A percentile compares a stretch with the other conserved stretches of the same genome.
phyloP scores from a whole-genome alignment of 441 rosid species.

The Erysimum pusillum region DNA sequence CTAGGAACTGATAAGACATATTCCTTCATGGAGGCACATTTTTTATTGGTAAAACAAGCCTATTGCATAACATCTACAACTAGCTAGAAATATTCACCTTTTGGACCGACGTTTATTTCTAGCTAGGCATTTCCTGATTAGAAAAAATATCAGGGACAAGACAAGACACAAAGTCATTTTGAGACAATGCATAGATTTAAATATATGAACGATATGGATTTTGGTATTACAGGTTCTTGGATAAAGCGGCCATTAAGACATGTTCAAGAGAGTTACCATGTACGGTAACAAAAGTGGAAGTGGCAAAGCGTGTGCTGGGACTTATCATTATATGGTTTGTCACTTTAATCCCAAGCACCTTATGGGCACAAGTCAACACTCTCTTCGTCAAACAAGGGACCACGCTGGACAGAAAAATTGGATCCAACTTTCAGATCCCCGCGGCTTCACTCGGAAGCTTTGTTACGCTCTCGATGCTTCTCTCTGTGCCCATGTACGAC shows the following conservation, averaged over 20 bases:
- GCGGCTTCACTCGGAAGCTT: conserved; percentile 86
- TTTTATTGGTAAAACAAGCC: conserved; percentile 15
- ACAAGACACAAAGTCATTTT: conserved; percentile 26
- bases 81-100: conserved; percentile 25
- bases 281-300: conserved; percentile 88
- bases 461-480: conserved; percentile 84
- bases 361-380: conserved; percentile 94
- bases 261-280: conserved; percentile 51
- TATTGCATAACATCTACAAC: conserved; percentile 17
- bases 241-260: conserved; percentile 81
- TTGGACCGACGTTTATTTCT: conserved; percentile 14
- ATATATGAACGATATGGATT: background rate
- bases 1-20: conserved; percentile 26
- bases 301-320: conserved; percentile 70
- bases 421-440: conserved; percentile 71
- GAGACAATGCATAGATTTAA: background rate
- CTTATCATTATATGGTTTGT: conserved; percentile 80
- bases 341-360: conserved; percentile 79
- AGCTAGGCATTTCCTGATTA: conserved; percentile 6
- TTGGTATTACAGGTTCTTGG: conserved; percentile 67
- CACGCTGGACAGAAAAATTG: conserved; percentile 69
- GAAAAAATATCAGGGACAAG: conserved; percentile 12
- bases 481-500: conserved; percentile 82
- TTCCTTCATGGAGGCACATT: background rate
- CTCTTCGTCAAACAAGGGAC: conserved; percentile 93